Conservation (phyloP, 148 eudicot species). For the Oxyria digyna region DNA sequence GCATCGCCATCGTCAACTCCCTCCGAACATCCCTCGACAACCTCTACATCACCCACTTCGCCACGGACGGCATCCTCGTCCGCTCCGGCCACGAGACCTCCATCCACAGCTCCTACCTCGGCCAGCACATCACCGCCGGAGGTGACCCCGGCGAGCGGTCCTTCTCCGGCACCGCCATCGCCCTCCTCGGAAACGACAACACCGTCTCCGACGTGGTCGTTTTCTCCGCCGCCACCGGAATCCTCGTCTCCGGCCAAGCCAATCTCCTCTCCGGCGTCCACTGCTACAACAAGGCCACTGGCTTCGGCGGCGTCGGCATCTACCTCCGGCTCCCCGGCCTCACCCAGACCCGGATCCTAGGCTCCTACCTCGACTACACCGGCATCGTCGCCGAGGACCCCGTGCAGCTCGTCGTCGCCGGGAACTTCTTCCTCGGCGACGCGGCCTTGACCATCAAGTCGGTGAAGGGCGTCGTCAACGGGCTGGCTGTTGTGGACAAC, state of each 20-base stretch:
- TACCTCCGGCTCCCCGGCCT: conserved; percentile 55
- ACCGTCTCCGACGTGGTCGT: conserved; percentile 60
- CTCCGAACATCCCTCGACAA: conserved; percentile 60
- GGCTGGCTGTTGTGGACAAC: conserved; percentile 66
- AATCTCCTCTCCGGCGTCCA: conserved; percentile 70
- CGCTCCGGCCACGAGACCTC: conserved; percentile 77
- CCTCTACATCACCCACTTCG: conserved; percentile 73
- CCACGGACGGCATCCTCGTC: conserved; percentile 51
- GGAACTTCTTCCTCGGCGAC: conserved; percentile 69
- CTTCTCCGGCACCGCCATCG: conserved; percentile 69
- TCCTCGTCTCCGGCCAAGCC: conserved; percentile 61
- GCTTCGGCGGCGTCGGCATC: conserved; percentile 82
- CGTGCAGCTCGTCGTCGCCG: conserved; percentile 54
- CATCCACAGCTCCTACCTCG: conserved; percentile 53
- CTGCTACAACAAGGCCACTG: conserved; percentile 84
- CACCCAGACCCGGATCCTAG: conserved; percentile 73
- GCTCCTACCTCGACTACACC: conserved; percentile 72
- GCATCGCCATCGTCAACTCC: conserved; percentile 44
- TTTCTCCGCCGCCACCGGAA: conserved; percentile 66
- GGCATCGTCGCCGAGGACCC: conserved; percentile 92
- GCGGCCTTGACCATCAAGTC: conserved; percentile 51
- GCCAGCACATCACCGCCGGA: conserved; percentile 79
- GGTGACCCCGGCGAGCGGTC: conserved; percentile 41
- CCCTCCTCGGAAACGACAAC: conserved; percentile 67
- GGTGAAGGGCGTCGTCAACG: conserved; percentile 38